phyloP scores from a whole-genome alignment of 2,329 filamentous ascomycete species.

The Pseudocercospora eumusae region DNA sequence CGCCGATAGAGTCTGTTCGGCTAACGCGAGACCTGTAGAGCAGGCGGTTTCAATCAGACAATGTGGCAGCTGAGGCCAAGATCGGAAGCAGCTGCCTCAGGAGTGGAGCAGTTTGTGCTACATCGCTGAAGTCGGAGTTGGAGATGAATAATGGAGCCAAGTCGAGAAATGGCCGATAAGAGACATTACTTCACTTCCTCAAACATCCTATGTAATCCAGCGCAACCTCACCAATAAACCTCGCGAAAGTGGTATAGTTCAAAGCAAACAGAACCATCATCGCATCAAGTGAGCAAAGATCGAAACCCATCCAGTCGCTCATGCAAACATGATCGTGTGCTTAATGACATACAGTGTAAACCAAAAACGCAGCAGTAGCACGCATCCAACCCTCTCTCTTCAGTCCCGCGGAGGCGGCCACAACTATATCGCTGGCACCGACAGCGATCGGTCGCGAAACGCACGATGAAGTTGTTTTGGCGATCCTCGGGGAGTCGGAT shows the following conservation, averaged over 20 bases:
- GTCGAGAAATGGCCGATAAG: not conserved
- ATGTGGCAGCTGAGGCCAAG: no score
- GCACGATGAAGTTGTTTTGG: not conserved
- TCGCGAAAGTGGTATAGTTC: slow-evolving; percentile 8
- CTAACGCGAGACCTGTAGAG: no score
- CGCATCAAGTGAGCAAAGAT: not conserved
- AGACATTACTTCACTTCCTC: not conserved
- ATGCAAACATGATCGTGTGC: slow-evolving; percentile 10
- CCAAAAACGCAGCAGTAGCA: not conserved
- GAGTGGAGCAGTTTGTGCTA: no score
- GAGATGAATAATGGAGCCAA: not conserved
- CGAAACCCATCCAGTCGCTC: not conserved
- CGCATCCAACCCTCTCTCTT: not conserved
- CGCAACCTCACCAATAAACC: not conserved
- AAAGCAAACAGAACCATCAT: slow-evolving; percentile 7
- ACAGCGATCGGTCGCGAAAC: not conserved
- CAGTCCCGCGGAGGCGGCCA: not conserved
- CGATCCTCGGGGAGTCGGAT: not conserved
- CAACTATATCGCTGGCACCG: not conserved
- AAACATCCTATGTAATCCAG: slow-evolving; percentile 2
- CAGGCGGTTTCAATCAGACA: no score
- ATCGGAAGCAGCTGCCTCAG: no score
- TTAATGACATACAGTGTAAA: not conserved
- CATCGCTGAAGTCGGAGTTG: no score
- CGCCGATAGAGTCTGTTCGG: no score